Percentiles rank a stretch among this genome's conserved stretches.
phyloP scores from a whole-genome alignment of 768 basidiomycete genomes.

The Obba rivulosa region DNA sequence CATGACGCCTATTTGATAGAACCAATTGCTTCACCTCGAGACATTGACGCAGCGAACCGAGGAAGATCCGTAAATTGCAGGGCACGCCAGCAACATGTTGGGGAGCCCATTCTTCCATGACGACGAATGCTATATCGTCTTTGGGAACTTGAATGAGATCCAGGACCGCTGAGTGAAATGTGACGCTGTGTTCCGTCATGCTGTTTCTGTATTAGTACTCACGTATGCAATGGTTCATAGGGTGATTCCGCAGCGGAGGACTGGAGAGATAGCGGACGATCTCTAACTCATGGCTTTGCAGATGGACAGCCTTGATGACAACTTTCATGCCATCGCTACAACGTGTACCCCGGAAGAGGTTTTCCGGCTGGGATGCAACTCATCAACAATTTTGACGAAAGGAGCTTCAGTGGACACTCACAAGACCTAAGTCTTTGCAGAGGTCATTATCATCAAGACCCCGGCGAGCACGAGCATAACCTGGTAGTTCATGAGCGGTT shows the following conservation, averaged over 20 bases:
- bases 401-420: slow-evolving; percentile 29
- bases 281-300: slow-evolving; percentile 56
- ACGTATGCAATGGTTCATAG: slow-evolving; percentile 79
- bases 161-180: slow-evolving; percentile 46
- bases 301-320: slow-evolving; percentile 65
- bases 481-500: slow-evolving; percentile 22
- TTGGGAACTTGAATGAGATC: slow-evolving; percentile 51
- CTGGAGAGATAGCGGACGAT: slow-evolving; percentile 52
- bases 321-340: slow-evolving; percentile 46
- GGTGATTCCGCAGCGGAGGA: slow-evolving; percentile 46
- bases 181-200: not conserved
- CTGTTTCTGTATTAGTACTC: slow-evolving; percentile 8
- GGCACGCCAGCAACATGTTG: slow-evolving; percentile 49
- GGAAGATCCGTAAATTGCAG: slow-evolving; percentile 46
- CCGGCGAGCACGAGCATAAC: slow-evolving; percentile 28
- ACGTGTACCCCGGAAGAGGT: slow-evolving; percentile 64
- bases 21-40: slow-evolving; percentile 49
- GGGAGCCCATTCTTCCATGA: slow-evolving; percentile 80
- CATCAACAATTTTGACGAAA: not conserved
- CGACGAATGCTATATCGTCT: slow-evolving; percentile 58
- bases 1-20: not conserved
- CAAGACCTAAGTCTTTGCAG: slow-evolving; percentile 69
- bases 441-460: slow-evolving; percentile 50
- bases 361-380: slow-evolving; percentile 48
- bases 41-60: slow-evolving; percentile 57